These are phyloP conservation scores for Vigna nakashimae DNA, from an alignment of 306 rosid genomes.

Conservation along the genomic window DNA sequence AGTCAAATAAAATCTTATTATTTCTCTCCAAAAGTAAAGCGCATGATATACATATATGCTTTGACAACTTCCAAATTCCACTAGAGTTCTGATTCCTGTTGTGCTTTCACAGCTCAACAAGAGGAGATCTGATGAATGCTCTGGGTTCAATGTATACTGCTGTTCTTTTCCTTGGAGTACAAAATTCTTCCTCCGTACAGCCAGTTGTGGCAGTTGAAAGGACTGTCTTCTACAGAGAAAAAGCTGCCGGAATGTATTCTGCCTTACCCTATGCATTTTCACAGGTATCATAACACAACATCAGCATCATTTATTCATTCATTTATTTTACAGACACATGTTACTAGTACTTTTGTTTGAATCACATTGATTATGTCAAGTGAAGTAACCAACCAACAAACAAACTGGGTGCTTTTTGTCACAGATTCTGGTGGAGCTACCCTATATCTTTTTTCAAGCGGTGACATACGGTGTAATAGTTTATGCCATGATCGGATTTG, in stretches of 20 bases:
- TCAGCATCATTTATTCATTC: not conserved
- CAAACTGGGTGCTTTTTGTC: not conserved
- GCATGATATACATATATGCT: no score
- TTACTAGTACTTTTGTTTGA: not conserved
- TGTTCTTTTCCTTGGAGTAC: constrained; percentile 64
- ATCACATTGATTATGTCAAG: not conserved
- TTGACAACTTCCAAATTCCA: constrained; percentile 41
- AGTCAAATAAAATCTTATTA: constrained; percentile 11
- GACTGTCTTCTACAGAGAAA: constrained; percentile 67
- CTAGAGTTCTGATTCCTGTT: not conserved
- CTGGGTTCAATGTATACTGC: constrained; percentile 63
- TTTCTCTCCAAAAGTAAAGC: no score
- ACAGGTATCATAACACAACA: constrained; percentile 48
- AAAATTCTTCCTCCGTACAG: constrained; percentile 57
- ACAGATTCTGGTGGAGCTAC: constrained; percentile 67
- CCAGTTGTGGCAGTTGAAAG: constrained; percentile 68
- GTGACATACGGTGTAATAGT: constrained; percentile 56
- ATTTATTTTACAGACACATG: not conserved
- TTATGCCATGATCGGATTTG: constrained; percentile 72
- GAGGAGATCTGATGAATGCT: constrained; percentile 56
- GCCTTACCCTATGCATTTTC: constrained; percentile 70
- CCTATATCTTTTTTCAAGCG: constrained; percentile 56
- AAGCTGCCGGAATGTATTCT: constrained; percentile 71
- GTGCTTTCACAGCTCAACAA: constrained; percentile 7
- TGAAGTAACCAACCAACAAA: not conserved